Evolutionary conservation across 1,139 yeast species (phyloP), one percentile per base, ranked within the genome.

Genomic region (Nakaseomyces nivariensis): DNA sequence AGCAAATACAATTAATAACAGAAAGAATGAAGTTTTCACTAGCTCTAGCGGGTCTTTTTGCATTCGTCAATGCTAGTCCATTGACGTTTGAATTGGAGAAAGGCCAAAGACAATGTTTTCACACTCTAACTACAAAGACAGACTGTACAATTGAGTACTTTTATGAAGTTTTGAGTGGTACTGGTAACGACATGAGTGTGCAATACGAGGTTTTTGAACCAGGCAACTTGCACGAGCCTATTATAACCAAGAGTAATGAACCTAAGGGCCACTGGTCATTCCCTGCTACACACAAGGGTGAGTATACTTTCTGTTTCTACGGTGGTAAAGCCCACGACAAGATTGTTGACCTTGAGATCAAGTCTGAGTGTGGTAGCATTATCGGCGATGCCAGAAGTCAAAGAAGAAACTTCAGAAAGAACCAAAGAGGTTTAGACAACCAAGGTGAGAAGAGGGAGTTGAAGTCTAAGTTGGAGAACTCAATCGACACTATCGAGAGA

Each of bases 101-200:
- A 25, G 85, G 82, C 58, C 92, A 82, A 54, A 74, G 73, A 54
- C 76, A 85, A 50, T 92, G 98, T 66, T 86, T 77, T 67, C 89
- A 85, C 68, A 77, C 84, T 22, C 78, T 83, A 66, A 86, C 92
- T 49, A 78, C 79, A 48, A 73, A 76, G 52, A 77, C 79, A 10
- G 76, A 78, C 57, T 75, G 89, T 51, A 77, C 77, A 53, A 76
- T 92, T 51, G 82, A 85, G 32, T 90, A 84, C 66, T 86, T 88
- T 66, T 92, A 88, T 73, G 89, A 96, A 17, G 97, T 92, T 48
- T 96, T 89, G 68, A 76, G 85, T 37, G 97, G 97, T 51, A 96
- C 95, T 7, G 72, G 85, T 27, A 53, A 68, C 33, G 60, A 66
- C 27, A 87, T 87, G 63, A 95, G 87, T 64, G 80, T 92, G 51